Percentiles rank a stretch among this genome's conserved stretches.
phyloP scores from a whole-genome alignment of 768 basidiomycete species.

The Lentinula sp. region DNA sequence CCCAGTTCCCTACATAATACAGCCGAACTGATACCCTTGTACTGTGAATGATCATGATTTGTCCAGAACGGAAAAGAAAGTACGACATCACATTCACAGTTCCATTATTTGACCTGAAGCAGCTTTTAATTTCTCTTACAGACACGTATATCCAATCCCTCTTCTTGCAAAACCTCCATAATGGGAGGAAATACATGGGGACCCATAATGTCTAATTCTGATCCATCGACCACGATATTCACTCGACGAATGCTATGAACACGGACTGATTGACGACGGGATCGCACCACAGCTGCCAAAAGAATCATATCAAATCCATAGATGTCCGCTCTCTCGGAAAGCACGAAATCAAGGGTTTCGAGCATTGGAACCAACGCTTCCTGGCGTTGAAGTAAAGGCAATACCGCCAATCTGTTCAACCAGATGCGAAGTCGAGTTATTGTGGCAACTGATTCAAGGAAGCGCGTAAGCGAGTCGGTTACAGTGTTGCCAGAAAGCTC shows the following conservation, averaged over 20 bases:
- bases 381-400: neutral
- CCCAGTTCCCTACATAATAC: too few species aligned
- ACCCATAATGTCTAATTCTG: neutral
- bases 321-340: neutral
- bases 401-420: neutral
- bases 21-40: too few species aligned
- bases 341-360: neutral
- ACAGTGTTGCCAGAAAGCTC: neutral
- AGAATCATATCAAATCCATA: neutral
- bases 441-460: neutral
- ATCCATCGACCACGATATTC: neutral
- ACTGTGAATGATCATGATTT: too few species aligned
- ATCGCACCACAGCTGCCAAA: neutral
- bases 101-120: neutral
- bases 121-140: neutral
- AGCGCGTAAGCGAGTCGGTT: neutral
- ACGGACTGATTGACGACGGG: neutral
- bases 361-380: neutral
- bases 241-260: neutral
- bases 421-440: constrained; percentile 1
- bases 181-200: neutral
- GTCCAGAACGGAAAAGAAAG: too few species aligned
- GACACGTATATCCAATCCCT: neutral
- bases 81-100: neutral
- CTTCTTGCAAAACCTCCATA: neutral